phyloP scores from a whole-genome alignment of 305 asterid species.

The Fraxinus greggii region DNA sequence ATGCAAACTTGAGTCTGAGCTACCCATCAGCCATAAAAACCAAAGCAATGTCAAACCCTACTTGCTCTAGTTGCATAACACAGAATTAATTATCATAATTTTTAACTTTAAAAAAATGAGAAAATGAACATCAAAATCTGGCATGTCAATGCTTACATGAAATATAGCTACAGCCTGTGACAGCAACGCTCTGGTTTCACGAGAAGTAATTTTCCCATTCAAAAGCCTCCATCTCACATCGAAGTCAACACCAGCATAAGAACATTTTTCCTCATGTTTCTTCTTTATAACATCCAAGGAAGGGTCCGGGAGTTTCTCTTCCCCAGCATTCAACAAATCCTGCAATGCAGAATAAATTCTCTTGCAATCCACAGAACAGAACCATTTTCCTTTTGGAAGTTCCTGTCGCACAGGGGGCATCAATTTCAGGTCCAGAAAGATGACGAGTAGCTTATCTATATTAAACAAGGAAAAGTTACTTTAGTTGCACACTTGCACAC shows the following conservation, averaged over 20 bases:
- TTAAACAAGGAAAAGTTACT: neutral
- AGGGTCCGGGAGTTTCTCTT: constrained; percentile 68
- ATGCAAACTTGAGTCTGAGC: neutral
- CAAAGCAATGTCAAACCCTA: neutral
- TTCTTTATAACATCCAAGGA: constrained; percentile 58
- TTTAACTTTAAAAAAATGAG: too few relatives aligned
- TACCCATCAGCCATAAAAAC: neutral
- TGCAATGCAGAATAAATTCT: constrained; percentile 67
- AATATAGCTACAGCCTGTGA: constrained; percentile 93
- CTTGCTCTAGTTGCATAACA: neutral
- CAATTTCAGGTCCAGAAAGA: constrained; percentile 21
- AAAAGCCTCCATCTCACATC: constrained; percentile 92
- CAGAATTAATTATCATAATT: neutral
- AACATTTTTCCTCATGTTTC: constrained; percentile 40
- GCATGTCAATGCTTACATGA: constrained; percentile 61
- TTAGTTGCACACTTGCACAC: constrained; percentile 37
- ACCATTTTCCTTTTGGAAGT: constrained; percentile 96
- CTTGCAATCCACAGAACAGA: constrained; percentile 78
- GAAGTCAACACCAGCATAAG: constrained; percentile 38
- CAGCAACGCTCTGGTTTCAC: constrained; percentile 74
- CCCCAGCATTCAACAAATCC: constrained; percentile 64
- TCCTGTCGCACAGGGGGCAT: constrained; percentile 50
- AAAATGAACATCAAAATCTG: constrained; percentile 4
- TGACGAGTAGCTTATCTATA: neutral
- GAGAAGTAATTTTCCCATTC: constrained; percentile 70